Base-by-base conservation (phyloP, 805 yeast species). In the Yamadazyma sp. region DNA sequence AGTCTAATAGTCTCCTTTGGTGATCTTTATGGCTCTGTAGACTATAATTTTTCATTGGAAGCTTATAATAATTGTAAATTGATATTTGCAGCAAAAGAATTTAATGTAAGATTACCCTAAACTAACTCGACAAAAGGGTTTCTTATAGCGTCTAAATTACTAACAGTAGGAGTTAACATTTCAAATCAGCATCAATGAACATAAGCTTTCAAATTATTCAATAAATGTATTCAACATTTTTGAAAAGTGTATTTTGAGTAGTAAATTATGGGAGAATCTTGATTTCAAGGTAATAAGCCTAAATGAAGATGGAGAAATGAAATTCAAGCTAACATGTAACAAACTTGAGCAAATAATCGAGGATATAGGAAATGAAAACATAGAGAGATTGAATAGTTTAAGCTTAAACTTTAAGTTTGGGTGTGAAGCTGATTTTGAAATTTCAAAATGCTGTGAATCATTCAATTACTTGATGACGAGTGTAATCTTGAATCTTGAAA, bases 401-500 rank as follows among this genome's bases (percentile, higher is more conserved):
- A 15, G 19, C 2, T 4, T 20, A 12, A 15, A 13, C 4, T 38
- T 12, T 15, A 18, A 17, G 15, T 29, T 29, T 22, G 30, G 16
- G 5, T 5, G 27, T 17, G 17, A 21, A 3, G 17, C 14, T 4
- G 11, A 22, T 8, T 16, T 33, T 2, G 19, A 23, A 10, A 12
- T 22, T 2, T 13, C 8, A 9, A 9, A 15, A 14, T 8, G 19
- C 5, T 12, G 4, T 6, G 16, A 16, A 5, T 26, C 17, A 27
- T 14, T 40, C 13, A 40, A 43, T 23, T 39, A 43, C 21, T 22
- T 38, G 10, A 31, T 35, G 32, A 24, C 47, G 1, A 49, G 60
- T 5, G 34, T 54, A 20, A 14, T 59, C 7, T 15, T 61, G n/a
- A 44, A 55, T n/a, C 38, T 58, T 5, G 69, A 62, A 38, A 33